Evolutionary conservation across 805 yeast species (phyloP), one percentile per base, ranked within the genome.

Genomic region (Teunomyces aglyptinius): DNA sequence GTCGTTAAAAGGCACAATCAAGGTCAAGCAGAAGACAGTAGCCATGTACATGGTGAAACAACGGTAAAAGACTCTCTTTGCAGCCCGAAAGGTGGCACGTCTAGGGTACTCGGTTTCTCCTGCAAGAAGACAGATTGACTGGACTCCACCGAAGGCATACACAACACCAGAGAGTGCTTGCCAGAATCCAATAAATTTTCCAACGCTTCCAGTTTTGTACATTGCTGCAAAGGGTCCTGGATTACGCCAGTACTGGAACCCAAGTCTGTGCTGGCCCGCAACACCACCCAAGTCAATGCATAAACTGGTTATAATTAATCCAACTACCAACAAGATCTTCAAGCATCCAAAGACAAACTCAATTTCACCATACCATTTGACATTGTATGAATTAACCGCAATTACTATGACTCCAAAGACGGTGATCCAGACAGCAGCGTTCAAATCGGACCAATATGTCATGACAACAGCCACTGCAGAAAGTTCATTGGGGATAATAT

Each of bases 401-500:
- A 68, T 52, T 27, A 73, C 65, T 11, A 68, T 53, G 2, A 70
- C 56, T 6, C 68, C 67, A 46, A 75, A 65, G n/a, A 73, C 61
- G 3, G 77, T 60, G 22, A 76, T 72, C 73, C 73, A 76, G 38
- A 73, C 65, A 31, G 75, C 80, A 7, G 76, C 71, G 35, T 67
- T 73, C 16, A 74, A 55, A 34, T 63, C 65, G 1, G 73, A 58
- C 81, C 80, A 76, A 49, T 68, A 76, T 15, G 68, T 64, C 53
- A 76, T 63, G 5, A 75, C 67, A 29, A 75, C 66, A n/a, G 77
- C 73, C n/a, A 71, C 70, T 2, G 80, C 79, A 18, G 76, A 59
- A 32, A 77, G 58, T 49, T 76, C 79, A 43, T 60, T 63, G 20
- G 80, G 80, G 45, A 70, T 49, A 10, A 63, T 7, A 11, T 36